Percentiles rank a stretch among this genome's conserved stretches.
Conservation (phyloP, 768 basidiomycete species). For the Agaricus blazei region DNA sequence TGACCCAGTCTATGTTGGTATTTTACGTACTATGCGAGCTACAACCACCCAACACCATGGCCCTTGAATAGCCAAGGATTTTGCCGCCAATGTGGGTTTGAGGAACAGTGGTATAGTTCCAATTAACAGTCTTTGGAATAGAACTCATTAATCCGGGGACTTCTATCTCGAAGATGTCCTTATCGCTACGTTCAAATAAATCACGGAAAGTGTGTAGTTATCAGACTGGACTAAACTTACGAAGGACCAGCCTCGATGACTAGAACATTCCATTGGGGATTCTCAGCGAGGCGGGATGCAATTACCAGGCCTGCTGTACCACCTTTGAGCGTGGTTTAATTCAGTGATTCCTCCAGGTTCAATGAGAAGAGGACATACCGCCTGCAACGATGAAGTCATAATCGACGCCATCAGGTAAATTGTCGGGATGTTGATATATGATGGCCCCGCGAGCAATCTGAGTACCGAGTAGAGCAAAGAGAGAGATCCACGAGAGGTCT, state of each 20-base stretch:
- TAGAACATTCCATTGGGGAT: constrained; percentile 8
- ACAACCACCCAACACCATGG: constrained; percentile 10
- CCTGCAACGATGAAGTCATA: constrained; percentile 11
- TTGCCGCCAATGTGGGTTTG: constrained; percentile 7
- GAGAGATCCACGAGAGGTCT: constrained; percentile 14
- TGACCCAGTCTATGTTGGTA: no score
- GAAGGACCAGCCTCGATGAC: constrained; percentile 14
- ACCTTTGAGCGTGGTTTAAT: not conserved
- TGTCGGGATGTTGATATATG: not conserved
- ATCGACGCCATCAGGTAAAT: not conserved
- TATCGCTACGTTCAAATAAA: not conserved
- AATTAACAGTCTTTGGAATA: constrained; percentile 9
- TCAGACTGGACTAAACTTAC: not conserved
- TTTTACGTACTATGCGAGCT: constrained; percentile 12
- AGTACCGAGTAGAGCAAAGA: not conserved
- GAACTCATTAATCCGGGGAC: not conserved
- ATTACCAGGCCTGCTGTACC: constrained; percentile 10
- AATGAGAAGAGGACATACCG: not conserved
- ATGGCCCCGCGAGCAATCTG: not conserved
- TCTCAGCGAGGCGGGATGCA: constrained; percentile 8
- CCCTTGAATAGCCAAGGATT: constrained; percentile 2
- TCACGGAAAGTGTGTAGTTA: not conserved
- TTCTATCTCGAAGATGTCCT: not conserved
- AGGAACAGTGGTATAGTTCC: constrained; percentile 14
- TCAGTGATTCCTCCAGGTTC: not conserved